A percentile compares a stretch with the other conserved stretches of the same genome.
Evolutionary conservation across 495 filamentous ascomycete genomes (phyloP).

Genomic region (Massariosphaeria phaeospora): DNA sequence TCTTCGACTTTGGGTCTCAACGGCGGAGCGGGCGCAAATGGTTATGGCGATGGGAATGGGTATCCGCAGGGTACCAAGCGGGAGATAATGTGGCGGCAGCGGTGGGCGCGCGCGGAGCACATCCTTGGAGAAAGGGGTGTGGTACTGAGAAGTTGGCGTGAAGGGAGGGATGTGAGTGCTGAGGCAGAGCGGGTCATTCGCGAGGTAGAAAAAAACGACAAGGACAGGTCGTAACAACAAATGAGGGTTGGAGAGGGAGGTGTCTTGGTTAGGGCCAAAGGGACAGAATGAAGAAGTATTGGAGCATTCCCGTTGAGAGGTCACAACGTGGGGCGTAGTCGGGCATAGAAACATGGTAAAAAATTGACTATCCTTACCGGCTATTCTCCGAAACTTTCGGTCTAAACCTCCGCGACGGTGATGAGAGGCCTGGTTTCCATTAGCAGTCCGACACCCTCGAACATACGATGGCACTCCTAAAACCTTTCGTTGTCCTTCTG

Average conservation of each 20-base stretch:
- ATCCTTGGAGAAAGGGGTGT: constrained; percentile 65
- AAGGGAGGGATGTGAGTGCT: constrained; percentile 70
- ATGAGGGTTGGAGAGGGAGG: background rate
- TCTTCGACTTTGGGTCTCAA: constrained; percentile 13
- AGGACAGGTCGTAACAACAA: constrained; percentile 22
- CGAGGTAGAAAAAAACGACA: constrained; percentile 31
- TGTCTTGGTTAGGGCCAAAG: background rate
- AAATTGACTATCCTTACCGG: too few species aligned
- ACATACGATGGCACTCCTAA: too few species aligned
- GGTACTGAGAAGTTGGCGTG: constrained; percentile 74
- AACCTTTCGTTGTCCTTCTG: too few species aligned
- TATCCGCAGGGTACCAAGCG: constrained; percentile 59
- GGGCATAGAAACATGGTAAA: too few species aligned
- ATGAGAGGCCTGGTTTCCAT: too few species aligned
- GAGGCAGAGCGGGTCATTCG: constrained; percentile 27
- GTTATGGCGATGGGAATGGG: background rate
- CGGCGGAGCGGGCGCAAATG: constrained; percentile 3
- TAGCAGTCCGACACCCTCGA: too few species aligned
- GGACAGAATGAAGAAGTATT: too few species aligned
- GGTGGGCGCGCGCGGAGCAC: constrained; percentile 71
- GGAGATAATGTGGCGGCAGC: constrained; percentile 73
- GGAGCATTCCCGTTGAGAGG: too few species aligned
- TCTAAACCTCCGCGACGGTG: too few species aligned
- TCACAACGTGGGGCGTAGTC: too few species aligned
- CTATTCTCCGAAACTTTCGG: too few species aligned